Conservation (phyloP, 306 rosid species). For the Trifolium pratense region DNA sequence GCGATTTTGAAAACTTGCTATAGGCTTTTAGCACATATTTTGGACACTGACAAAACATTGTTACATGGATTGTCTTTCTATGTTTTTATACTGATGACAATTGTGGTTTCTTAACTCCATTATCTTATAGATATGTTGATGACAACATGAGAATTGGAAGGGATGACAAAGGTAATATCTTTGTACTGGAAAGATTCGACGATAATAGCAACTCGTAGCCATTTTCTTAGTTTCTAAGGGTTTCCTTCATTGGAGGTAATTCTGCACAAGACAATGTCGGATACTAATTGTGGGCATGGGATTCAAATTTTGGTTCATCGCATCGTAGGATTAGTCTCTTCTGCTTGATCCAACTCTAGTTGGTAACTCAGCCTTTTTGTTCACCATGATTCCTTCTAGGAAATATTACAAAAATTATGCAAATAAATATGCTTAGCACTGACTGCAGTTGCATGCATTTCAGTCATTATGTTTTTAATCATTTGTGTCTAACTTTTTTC, state of each 20-base stretch:
- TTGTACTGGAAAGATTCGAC: slow-evolving; percentile 68
- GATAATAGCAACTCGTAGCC: slow-evolving; percentile 35
- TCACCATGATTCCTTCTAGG: slow-evolving; percentile 13
- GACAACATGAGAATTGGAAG: slow-evolving; percentile 79
- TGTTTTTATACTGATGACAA: neutral
- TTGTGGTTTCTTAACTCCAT: slow-evolving; percentile 48
- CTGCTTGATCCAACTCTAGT: neutral
- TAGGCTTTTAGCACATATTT: too few relatives aligned
- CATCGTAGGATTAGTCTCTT: too few relatives aligned
- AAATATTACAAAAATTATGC: neutral
- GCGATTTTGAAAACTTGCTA: too few relatives aligned
- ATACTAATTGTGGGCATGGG: neutral
- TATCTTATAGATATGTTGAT: slow-evolving; percentile 68
- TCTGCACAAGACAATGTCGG: neutral
- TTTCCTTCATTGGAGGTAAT: too few relatives aligned
- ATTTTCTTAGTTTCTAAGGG: neutral
- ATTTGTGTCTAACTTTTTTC: neutral
- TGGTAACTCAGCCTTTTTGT: neutral
- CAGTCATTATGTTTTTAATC: neutral
- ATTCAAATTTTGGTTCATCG: neutral
- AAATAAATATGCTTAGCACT: slow-evolving; percentile 9
- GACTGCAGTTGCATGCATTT: neutral
- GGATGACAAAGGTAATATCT: slow-evolving; percentile 80
- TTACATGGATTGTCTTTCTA: neutral
- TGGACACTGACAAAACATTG: neutral